Base-by-base conservation (phyloP, 148 eudicot genomes). In the Heliamphora exappendiculata region DNA sequence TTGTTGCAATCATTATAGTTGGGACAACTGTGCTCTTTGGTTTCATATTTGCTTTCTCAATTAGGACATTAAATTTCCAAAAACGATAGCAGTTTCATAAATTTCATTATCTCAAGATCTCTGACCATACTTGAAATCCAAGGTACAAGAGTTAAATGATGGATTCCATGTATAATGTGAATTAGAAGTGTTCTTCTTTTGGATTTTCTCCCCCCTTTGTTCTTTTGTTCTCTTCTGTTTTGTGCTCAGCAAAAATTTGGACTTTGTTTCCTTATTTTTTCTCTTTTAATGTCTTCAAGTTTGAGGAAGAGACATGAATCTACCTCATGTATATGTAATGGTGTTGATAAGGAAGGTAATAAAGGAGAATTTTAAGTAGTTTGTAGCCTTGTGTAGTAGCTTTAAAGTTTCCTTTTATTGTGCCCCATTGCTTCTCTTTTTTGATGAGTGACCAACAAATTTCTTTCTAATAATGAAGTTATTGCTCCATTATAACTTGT, bases 11-110 rank as follows among this genome's bases (percentile, higher is more conserved):
- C 3, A 81, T 83, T 9, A 63, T 80, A 2, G 79, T 54, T 20
- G 86, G 82, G 9, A 70, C 78, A 28, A 70, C 62, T 28, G 71
- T 82, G 12, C 59, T 85, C 19, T 89, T 89, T 49, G 85, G 81
- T 16, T 73, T 65, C 69, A 65, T 37, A 24, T 65, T 65, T 65
- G 69, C 44, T 0, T 65, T 36, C 37, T 65, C 44, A 17, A 65
- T 65, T 45, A 36, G 47, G 69, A 45, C 45, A 65, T 65, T 65
- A 13, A 65, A 65, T 45, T 65, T 65, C 69, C 45, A 65, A 14
- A 65, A 9, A 20, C 36, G 45, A 36, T 65, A 65, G 26, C 3
- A 5, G 16, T 63, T 6, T 31, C 16, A 63, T 31, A 59, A 2
- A 26, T 28, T 59, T 59, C 12, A 28, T 14, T 26, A 28, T 59